These are phyloP conservation scores for Dysphania ambrosioides DNA, from an alignment of 148 eudicot genomes.

Conservation along the genomic window DNA sequence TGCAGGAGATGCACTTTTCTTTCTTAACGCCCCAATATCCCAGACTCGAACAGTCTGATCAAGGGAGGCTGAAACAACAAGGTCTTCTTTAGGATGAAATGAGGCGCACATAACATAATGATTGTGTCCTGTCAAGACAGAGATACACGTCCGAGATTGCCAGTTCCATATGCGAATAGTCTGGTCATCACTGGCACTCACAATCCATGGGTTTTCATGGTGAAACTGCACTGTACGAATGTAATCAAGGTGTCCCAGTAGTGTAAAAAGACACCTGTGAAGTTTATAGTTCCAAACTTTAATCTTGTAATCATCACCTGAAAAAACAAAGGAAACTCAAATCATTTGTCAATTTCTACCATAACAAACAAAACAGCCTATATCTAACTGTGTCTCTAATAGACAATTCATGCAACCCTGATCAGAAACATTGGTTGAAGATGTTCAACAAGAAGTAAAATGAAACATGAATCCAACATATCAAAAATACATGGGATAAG, in stretches of 20 bases:
- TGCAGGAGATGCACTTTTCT: conserved; percentile 70
- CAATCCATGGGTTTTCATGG: conserved; percentile 92
- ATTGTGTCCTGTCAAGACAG: conserved; percentile 92
- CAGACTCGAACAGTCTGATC: conserved; percentile 95
- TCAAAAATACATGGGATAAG: neutral
- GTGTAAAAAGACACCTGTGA: conserved; percentile 84
- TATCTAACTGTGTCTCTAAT: neutral
- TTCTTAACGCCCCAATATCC: conserved; percentile 87
- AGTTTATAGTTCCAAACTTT: conserved; percentile 96
- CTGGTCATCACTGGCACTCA: conserved; percentile 97
- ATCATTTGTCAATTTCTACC: neutral
- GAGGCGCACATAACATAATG: conserved; percentile 97
- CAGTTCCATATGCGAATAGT: conserved; percentile 95
- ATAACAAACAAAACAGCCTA: neutral
- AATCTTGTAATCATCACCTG: conserved; percentile 96
- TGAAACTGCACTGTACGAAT: conserved; percentile 95
- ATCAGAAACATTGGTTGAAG: neutral
- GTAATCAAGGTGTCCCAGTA: conserved; percentile 94
- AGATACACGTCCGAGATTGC: conserved; percentile 89
- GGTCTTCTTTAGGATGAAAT: conserved; percentile 91
- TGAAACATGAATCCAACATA: neutral
- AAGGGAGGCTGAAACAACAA: conserved; percentile 89
- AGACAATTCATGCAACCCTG: neutral
- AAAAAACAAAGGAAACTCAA: conserved; percentile 23
- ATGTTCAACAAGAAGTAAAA: neutral